Evolutionary conservation across 164 flowering plant genomes (phyloP), one percentile per base, ranked within the genome.

Genomic region (Annona cherimola): DNA sequence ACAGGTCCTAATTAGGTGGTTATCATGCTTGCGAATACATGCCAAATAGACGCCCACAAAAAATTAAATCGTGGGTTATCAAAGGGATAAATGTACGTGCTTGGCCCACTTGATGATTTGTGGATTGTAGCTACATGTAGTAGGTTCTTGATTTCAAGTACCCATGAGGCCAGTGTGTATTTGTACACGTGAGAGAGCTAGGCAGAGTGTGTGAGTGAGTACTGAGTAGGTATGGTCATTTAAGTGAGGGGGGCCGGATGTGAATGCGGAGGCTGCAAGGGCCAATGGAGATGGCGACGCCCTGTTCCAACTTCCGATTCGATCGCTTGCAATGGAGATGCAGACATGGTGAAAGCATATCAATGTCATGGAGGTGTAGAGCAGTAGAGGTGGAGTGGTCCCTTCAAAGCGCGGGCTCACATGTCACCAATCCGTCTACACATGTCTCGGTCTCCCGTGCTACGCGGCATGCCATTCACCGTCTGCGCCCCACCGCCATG

Each of bases 351-450:
- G 63, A 75, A 73, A 76, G 71, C 60, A 61, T 77, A 76, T 77
- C 76, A 45, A 39, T 42, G 69, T 18, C 46, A 79, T 82, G 76
- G 76, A 80, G 59, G 74, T 26, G 35, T 26, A 26, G 35, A 26
- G 35, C 35, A 26, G 73, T 67, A 69, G 3, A 60, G 55, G 45
- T 26, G 55, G 80, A 76, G 67, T 44, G 45, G 84, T 79, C 81
- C 54, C 62, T 76, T 54, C 67, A 72, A 39, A 62, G 69, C 77
- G 81, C 74, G 80, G 83, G 79, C 77, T 76, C 81, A n/a, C 81
- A 70, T 76, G 80, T 77, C 67, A 42, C 69, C n/a, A 76, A 80
- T 78, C 77, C 79, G 79, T 71, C 73, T 71, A 70, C 45, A 72
- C 76, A 67, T 62, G 73, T 45, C 76, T 66, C 71, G 76, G 74